Conservation (phyloP, 1,284 basidiomycete genomes). For the Ceratobasidium sp. region DNA sequence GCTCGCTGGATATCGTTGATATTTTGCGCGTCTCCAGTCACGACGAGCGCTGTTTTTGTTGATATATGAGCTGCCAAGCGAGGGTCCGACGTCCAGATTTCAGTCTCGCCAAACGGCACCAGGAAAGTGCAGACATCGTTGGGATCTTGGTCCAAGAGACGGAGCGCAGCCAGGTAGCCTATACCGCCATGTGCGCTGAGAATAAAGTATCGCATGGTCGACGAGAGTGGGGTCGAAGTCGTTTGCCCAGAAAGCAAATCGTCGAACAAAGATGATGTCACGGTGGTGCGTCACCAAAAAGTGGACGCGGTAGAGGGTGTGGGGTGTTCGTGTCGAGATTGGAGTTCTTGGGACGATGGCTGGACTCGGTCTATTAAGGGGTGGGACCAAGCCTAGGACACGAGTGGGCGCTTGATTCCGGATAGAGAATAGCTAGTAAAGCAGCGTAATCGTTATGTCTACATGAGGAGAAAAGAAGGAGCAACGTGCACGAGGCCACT, state of each 20-base stretch:
- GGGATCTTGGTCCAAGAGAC: constrained; percentile 19
- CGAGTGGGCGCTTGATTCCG: constrained; percentile 3
- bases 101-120: neutral
- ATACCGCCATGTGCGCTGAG: constrained; percentile 35
- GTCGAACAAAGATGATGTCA: neutral
- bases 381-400: constrained; percentile 4
- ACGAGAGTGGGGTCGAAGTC: neutral
- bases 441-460: neutral
- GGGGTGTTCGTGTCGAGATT: neutral
- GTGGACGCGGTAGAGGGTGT: neutral
- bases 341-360: neutral
- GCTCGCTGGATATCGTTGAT: constrained; percentile 27
- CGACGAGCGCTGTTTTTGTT: constrained; percentile 18
- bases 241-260: too few relatives aligned
- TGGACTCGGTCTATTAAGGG: constrained; percentile 7
- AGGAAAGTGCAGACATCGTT: constrained; percentile 32
- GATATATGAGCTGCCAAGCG: neutral
- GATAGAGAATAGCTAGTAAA: neutral
- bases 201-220: constrained; percentile 37
- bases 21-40: constrained; percentile 23
- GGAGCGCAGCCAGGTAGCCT: constrained; percentile 35
- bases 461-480: constrained; percentile 20
- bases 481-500: constrained; percentile 25
- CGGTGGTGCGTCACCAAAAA: constrained; percentile 10
- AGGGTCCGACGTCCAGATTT: constrained; percentile 23